Conservation (phyloP, 2,329 filamentous ascomycete species). For the Colletotrichum horii region DNA sequence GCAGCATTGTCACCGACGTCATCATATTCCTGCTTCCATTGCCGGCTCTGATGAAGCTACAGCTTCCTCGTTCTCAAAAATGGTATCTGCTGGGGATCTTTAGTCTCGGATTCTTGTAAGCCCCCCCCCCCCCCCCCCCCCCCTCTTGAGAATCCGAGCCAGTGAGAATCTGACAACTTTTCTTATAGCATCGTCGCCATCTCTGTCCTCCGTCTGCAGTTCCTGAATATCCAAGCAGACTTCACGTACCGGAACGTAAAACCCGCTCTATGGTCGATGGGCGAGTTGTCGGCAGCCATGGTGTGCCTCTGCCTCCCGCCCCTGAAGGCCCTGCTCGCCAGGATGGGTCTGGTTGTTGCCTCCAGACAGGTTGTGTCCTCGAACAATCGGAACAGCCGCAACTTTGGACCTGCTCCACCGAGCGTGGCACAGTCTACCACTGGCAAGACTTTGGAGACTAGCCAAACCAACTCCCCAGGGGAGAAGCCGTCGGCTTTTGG, state of each 20-base stretch:
- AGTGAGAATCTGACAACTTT: not conserved
- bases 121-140: not conserved
- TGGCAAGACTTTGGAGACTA: not conserved
- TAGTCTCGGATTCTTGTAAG: constrained; percentile 32
- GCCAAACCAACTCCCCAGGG: not conserved
- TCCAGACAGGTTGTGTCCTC: not conserved
- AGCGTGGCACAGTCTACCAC: not conserved
- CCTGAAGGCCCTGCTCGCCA: constrained; percentile 11
- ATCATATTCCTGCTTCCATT: constrained; percentile 30
- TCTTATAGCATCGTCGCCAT: constrained; percentile 25
- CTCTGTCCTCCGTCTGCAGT: constrained; percentile 27
- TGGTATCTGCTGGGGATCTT: constrained; percentile 30
- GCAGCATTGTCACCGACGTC: constrained; percentile 30
- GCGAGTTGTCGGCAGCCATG: constrained; percentile 25
- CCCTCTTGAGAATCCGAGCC: not conserved
- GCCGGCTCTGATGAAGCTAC: constrained; percentile 28
- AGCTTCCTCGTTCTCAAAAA: constrained; percentile 26
- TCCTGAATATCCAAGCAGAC: constrained; percentile 18
- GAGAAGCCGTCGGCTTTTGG: not conserved
- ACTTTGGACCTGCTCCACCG: not conserved
- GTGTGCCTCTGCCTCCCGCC: constrained; percentile 27
- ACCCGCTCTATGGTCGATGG: constrained; percentile 26
- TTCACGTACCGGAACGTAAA: constrained; percentile 26
- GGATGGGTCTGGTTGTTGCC: not conserved
- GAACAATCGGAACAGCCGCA: not conserved